These are phyloP conservation scores for Murraya paniculata DNA, from an alignment of 345 rosid species.

Conservation along the genomic window DNA sequence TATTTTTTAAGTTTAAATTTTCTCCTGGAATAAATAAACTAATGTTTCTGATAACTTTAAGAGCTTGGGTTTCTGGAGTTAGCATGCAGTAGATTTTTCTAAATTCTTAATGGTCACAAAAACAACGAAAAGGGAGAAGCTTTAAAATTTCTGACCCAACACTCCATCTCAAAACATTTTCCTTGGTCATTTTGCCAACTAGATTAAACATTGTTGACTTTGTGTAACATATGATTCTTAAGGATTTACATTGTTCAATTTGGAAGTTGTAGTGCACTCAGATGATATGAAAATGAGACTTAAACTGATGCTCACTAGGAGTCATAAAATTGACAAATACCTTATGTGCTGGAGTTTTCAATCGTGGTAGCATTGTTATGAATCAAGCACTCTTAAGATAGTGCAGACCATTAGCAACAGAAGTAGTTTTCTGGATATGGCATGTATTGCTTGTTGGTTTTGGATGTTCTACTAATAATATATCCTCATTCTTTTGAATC, in stretches of 20 bases:
- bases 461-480: neutral
- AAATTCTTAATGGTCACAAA: neutral
- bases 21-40: neutral
- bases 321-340: neutral
- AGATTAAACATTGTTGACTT: neutral
- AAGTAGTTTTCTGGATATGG: neutral
- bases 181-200: neutral
- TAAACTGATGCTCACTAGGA: neutral
- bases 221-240: neutral
- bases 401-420: neutral
- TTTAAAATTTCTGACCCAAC: neutral
- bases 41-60: neutral
- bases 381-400: neutral
- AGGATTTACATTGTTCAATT: neutral
- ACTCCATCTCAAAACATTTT: neutral
- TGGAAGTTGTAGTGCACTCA: neutral
- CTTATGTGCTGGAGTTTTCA: neutral
- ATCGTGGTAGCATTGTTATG: neutral
- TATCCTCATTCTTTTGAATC: slow-evolving; percentile 16
- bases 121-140: neutral
- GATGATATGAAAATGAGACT: neutral
- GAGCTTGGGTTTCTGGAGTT: neutral
- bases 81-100: neutral
- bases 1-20: slow-evolving; percentile 14
- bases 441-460: neutral